phyloP scores from a whole-genome alignment of 1,284 basidiomycete genomes.

The Gomphus sp. region DNA sequence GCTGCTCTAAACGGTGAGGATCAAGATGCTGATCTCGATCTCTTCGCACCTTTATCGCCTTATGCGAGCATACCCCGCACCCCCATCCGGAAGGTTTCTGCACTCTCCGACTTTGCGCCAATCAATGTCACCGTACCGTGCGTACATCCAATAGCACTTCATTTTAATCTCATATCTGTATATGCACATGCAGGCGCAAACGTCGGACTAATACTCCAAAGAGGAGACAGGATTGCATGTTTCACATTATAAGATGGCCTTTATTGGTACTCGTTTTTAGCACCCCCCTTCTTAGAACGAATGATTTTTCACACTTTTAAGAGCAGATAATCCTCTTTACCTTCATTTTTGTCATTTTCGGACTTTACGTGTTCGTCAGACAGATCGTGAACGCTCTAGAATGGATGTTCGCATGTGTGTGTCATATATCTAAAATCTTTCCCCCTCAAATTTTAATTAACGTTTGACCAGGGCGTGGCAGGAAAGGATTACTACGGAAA shows the following conservation, averaged over 20 bases:
- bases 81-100: conserved; percentile 70
- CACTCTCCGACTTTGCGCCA: conserved; percentile 89
- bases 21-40: conserved; percentile 32
- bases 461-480: conserved; percentile 60
- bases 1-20: conserved; percentile 59
- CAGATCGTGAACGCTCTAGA: conserved; percentile 93
- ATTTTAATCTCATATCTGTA: background rate
- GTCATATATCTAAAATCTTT: too few relatives aligned
- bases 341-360: conserved; percentile 82
- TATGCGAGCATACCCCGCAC: conserved; percentile 20
- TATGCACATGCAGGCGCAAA: background rate
- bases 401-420: conserved; percentile 76
- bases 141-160: background rate
- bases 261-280: conserved; percentile 54
- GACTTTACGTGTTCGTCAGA: conserved; percentile 78
- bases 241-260: conserved; percentile 82
- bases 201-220: conserved; percentile 29
- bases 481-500: conserved; percentile 70
- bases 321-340: conserved; percentile 54
- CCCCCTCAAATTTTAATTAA: background rate
- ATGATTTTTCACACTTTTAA: too few relatives aligned
- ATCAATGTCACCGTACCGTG: conserved; percentile 55
- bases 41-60: conserved; percentile 21
- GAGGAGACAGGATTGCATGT: conserved; percentile 69
- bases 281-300: background rate